phyloP scores from a whole-genome alignment of 495 filamentous ascomycete genomes.

The Penicillium crystallinum region DNA sequence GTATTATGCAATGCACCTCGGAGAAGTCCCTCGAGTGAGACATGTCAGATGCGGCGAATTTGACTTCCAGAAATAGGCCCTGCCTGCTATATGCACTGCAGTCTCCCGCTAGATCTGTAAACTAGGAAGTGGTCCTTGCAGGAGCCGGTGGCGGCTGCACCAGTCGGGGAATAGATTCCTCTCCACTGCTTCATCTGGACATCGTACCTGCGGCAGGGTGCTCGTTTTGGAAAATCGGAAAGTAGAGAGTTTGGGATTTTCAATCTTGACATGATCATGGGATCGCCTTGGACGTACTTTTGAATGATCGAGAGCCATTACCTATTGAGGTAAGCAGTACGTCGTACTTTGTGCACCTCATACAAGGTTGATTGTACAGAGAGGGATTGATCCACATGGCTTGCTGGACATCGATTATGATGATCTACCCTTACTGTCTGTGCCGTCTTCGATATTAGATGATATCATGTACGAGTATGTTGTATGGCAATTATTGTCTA shows the following conservation, averaged over 20 bases:
- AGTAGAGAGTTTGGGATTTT: neutral
- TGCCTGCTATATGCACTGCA: conserved; percentile 4
- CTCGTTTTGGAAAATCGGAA: neutral
- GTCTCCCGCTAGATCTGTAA: conserved; percentile 18
- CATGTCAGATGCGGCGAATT: conserved; percentile 27
- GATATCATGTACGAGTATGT: neutral
- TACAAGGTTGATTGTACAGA: neutral
- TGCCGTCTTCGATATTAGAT: conserved; percentile 3
- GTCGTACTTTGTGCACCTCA: neutral
- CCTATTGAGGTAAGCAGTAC: neutral
- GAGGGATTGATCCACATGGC: neutral
- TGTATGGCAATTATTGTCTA: conserved; percentile 11
- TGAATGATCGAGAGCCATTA: neutral
- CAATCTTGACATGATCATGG: neutral
- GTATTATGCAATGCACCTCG: conserved; percentile 1
- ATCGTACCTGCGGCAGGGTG: neutral
- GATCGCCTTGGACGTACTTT: neutral
- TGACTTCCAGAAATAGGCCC: conserved; percentile 22
- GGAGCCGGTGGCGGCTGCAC: conserved; percentile 6
- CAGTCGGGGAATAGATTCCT: conserved; percentile 18
- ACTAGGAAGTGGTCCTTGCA: conserved; percentile 23
- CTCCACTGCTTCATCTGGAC: neutral
- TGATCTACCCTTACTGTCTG: conserved; percentile 16
- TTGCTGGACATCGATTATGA: neutral
- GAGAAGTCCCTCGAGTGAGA: conserved; percentile 11